phyloP scores from a whole-genome alignment of 1,284 basidiomycete species.

The Uromyces viciae-fabae region DNA sequence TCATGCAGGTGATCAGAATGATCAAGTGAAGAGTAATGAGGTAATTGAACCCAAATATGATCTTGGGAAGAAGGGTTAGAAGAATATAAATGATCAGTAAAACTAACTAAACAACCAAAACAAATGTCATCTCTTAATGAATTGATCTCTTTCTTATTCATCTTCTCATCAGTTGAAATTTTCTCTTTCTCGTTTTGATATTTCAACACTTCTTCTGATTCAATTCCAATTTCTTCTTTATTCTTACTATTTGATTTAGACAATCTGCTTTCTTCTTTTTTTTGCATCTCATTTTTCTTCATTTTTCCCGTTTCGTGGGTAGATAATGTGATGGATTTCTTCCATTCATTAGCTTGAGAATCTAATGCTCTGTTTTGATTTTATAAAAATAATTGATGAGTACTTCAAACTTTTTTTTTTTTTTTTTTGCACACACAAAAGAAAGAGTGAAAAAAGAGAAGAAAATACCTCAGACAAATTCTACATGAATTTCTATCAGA shows the following conservation, averaged over 20 bases:
- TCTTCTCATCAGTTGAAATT: neutral
- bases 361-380: conserved; percentile 16
- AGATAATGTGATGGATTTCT: conserved; percentile 23
- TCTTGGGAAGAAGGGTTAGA: neutral
- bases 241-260: neutral
- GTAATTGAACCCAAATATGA: conserved; percentile 12
- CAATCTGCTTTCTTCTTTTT: no score
- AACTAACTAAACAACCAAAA: conserved; percentile 29
- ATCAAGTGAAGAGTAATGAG: neutral
- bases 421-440: neutral
- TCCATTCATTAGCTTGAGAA: conserved; percentile 29
- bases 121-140: conserved; percentile 10
- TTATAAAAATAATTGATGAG: neutral
- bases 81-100: conserved; percentile 11
- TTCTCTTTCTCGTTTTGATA: no score
- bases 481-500: conserved; percentile 1
- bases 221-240: neutral
- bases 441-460: neutral
- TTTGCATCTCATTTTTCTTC: no score
- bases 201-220: no score
- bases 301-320: conserved; percentile 6
- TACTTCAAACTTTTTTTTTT: neutral
- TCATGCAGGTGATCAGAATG: neutral
- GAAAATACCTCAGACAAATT: conserved; percentile 24
- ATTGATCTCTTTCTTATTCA: neutral